Base-by-base conservation (phyloP, 306 rosid genomes). In the Quercus rubra region DNA sequence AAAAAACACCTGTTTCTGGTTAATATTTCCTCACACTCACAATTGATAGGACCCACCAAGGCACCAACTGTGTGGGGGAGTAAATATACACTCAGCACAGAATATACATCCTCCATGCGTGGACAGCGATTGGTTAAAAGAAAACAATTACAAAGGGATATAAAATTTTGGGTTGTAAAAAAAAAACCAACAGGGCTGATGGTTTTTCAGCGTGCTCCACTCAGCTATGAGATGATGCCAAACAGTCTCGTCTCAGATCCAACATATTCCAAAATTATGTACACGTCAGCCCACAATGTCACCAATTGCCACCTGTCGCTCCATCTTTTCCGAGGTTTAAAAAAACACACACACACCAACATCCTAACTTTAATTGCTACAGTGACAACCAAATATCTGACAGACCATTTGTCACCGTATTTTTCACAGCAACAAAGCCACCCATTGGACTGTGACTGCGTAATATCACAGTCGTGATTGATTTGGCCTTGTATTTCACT, bases 31-130 rank as follows among this genome's bases (percentile, higher is more conserved):
- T 35, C 9, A 1, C 41, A 0, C 41, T 35, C 9, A 35, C 41
- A 35, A 6, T 0, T 0, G 2, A 35, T 35, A 1, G 0, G 9
- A 35, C 0, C 8, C 2, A 35, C 9, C n/a, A n/a, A n/a, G n/a
- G n/a, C n/a, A n/a, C n/a, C 41, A 35, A 0, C 0, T 6, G 8
- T 35, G 41, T 1, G 2, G 6, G 8, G 0, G 9, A 6, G 0
- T 0, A 35, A 35, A 35, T 35, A 35, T 1, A 33, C 38, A 0
- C 38, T 33, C 0, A 35, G 6, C 6, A 0, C 41, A 35, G 41
- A 6, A 0, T 6, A 35, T 35, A 35, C 2, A 0, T 41, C 0
- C 12, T 7, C 46, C 12, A 41, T 0, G 3, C 3, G 46, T 41
- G 11, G 46, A 41, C 0, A 41, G 46, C 12, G 46, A 20, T 12